Evolutionary conservation across 1,139 yeast species (phyloP), one percentile per base, ranked within the genome.

Genomic region (Scheffersomyces insectosa): DNA sequence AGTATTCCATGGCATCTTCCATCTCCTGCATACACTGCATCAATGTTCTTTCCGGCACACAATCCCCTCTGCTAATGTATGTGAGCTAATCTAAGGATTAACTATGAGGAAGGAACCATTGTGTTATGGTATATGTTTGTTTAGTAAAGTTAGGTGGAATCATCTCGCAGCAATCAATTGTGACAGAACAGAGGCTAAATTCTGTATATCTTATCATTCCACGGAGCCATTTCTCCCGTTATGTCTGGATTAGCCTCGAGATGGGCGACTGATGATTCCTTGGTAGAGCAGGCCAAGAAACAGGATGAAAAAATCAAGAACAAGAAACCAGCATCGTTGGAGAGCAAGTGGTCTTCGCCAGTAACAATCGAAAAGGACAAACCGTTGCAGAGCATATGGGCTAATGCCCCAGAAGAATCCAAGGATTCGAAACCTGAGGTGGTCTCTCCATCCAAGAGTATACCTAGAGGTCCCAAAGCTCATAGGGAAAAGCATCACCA

Each of bases 171-270:
- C 6, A 7, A 20, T 7, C 25, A 20, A 5, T 20, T 20, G 8
- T 8, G 25, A 5, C 28, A 8, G 40, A 20, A 38, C 13, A 3
- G 10, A 9, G 25, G 28, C 15, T 13, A 7, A 9, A 15, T 14
- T 20, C 15, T 34, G 23, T 25, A 34, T 20, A 6, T 20, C 25
- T 6, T 20, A 20, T 20, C 6, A 5, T 3, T 20, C 6, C 25
- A 20, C 25, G 5, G 9, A 20, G 9, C 25, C 5, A 20, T 20
- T 20, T 5, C 25, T 7, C 8, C 25, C 29, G 25, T 13, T 3
- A 68, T 66, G 71, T 46, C 66, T 28, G 67, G 57, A 11, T 60
- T 71, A 40, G 70, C 62, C 12, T 71, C 76, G 5, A 63, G 59
- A 51, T 71, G 76, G 76, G 76, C 77, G 9, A 51, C 53, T 7